Conservation (phyloP, 768 basidiomycete species). For the Hypsizygus marmoreus region DNA sequence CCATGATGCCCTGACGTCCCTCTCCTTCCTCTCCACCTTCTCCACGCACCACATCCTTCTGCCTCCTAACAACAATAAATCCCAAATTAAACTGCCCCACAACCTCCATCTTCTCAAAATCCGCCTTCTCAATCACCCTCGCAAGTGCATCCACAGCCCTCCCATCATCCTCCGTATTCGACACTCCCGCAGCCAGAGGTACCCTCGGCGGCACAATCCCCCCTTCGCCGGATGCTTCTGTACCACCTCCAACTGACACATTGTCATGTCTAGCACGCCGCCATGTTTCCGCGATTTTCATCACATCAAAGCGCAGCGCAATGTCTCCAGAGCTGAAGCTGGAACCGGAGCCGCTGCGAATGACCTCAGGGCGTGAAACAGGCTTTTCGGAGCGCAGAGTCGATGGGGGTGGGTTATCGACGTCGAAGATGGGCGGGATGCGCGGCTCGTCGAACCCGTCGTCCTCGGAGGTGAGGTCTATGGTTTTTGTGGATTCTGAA, state of each 20-base stretch:
- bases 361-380: constrained; percentile 40
- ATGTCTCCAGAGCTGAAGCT: constrained; percentile 22
- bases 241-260: neutral
- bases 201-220: constrained; percentile 13
- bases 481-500: constrained; percentile 17
- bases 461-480: constrained; percentile 19
- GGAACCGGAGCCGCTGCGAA: constrained; percentile 35
- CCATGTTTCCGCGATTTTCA: constrained; percentile 28
- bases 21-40: constrained; percentile 10
- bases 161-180: constrained; percentile 49
- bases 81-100: constrained; percentile 96
- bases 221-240: neutral
- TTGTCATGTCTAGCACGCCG: constrained; percentile 6
- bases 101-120: constrained; percentile 83
- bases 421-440: constrained; percentile 16
- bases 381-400: constrained; percentile 16
- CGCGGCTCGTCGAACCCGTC: constrained; percentile 24
- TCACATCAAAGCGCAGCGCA: constrained; percentile 36
- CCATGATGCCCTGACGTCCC: constrained; percentile 37
- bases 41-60: constrained; percentile 23
- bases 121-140: constrained; percentile 82
- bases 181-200: constrained; percentile 39
- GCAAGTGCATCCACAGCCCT: constrained; percentile 68
- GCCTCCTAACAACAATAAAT: constrained; percentile 84
- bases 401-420: constrained; percentile 15